Percentiles rank a stretch among this genome's conserved stretches.
Conservation (phyloP, 2,329 filamentous ascomycete genomes). For the Colletotrichum sansevieriae region DNA sequence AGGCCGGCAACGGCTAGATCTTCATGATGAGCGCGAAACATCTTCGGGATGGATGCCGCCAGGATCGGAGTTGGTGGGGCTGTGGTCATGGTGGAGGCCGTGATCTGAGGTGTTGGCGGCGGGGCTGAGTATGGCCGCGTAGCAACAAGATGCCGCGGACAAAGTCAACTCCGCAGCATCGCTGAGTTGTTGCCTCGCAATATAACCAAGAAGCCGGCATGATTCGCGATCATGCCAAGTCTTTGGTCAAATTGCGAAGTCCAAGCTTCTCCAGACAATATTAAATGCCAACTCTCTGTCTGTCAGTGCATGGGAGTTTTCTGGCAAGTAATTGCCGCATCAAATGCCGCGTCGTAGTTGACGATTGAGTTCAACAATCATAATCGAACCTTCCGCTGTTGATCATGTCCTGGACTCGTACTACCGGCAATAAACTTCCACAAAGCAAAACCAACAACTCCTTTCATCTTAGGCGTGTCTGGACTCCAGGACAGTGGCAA, state of each 20-base stretch:
- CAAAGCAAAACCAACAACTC: conserved; percentile 2
- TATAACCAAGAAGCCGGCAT: no score
- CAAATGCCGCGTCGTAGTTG: no score
- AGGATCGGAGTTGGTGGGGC: conserved; percentile 17
- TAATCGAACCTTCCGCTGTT: conserved; percentile 28
- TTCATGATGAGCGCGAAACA: conserved; percentile 9
- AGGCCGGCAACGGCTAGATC: conserved; percentile 34
- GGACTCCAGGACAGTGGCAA: conserved; percentile 40
- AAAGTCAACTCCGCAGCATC: conserved; percentile 13
- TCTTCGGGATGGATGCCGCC: conserved; percentile 19
- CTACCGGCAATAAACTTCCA: conserved; percentile 24
- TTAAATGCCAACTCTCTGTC: no score
- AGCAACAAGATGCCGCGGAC: conserved; percentile 2
- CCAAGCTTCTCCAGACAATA: no score
- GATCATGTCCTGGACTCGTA: conserved; percentile 19
- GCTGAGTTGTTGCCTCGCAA: no score
- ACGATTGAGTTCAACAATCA: neutral
- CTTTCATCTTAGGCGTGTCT: conserved; percentile 35
- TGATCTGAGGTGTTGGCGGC: conserved; percentile 33
- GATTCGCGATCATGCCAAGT: no score
- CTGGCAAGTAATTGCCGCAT: no score
- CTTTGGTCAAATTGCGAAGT: no score
- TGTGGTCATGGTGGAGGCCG: no score
- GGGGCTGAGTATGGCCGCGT: conserved; percentile 17
- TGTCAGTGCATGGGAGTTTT: no score